Evolutionary conservation across 2,329 filamentous ascomycete genomes (phyloP).

Genomic region (Colletotrichum sp.): DNA sequence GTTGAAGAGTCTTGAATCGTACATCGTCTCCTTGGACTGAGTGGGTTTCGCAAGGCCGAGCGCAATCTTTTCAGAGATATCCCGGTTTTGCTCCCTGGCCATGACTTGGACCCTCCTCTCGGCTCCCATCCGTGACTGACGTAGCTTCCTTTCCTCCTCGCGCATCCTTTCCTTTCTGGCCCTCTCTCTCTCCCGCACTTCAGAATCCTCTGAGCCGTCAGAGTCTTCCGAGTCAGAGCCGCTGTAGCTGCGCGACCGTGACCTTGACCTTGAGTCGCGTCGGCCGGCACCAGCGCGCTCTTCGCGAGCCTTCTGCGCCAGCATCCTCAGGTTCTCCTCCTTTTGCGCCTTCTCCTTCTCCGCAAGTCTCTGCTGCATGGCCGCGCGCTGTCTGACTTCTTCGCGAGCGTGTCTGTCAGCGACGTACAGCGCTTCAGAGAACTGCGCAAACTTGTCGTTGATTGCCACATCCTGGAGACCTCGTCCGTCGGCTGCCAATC

Average conservation of each 20-base stretch:
- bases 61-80: conserved; percentile 96
- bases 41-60: conserved; percentile 95
- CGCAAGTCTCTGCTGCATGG: conserved; percentile 95
- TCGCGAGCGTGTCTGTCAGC: conserved; percentile 94
- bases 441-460: conserved; percentile 98
- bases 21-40: conserved; percentile 91
- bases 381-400: conserved; percentile 87
- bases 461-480: conserved; percentile 93
- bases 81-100: conserved; percentile 92
- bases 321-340: conserved; percentile 85
- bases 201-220: conserved; percentile 69
- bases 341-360: conserved; percentile 97
- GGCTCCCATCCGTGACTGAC: conserved; percentile 94
- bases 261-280: conserved; percentile 42
- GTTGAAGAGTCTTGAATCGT: conserved; percentile 94
- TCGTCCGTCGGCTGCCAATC: conserved; percentile 90
- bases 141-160: conserved; percentile 87
- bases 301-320: conserved; percentile 91
- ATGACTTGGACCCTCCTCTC: conserved; percentile 92
- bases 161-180: conserved; percentile 78
- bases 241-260: conserved; percentile 56
- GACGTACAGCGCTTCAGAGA: conserved; percentile 92
- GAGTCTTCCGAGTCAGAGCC: conserved; percentile 54
- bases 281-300: conserved; percentile 67
- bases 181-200: conserved; percentile 76